Evolutionary conservation across 1,139 yeast species (phyloP), one percentile per base, ranked within the genome.

Genomic region (Blastobotrys malaysiensis): DNA sequence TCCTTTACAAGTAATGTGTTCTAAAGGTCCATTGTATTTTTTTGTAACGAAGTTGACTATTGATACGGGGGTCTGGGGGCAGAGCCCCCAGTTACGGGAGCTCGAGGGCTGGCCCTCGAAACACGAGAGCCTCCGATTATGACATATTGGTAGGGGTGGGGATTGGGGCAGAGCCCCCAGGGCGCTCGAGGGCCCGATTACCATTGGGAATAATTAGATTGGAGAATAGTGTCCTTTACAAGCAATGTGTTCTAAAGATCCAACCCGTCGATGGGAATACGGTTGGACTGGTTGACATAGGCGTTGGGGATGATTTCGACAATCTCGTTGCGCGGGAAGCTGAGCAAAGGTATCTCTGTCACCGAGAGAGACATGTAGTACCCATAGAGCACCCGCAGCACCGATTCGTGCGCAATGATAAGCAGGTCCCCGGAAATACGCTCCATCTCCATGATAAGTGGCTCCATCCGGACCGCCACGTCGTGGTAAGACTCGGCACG

Each of bases 401-500:
- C 87, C 1, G 96, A 83, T 65, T 91, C 97, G 68, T 95, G 98
- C 0, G 97, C 98, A 62, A 93, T 87, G 57, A 93, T 86, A 59
- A 93, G 75, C 26, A 95, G 80, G 69, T 90, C 97, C 22, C 95
- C 90, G 55, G 88, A 80, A 80, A 86, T 84, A 62, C 97, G 80
- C 69, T 91, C 99, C 84, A 93, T 85, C 70, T 91, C 98, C 69
- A 93, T 76, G 58, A 93, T 83, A 58, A 93, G 76, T 0, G 99
- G 97, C 70, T 95, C 99, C 71, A 95, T 82, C 62, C 96, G 84
- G 47, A 93, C 86, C 0, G 99, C 98, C 55, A 95, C 77, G 69
- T 93, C 99, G 70, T 93, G 99, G 68, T 90, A 93, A 54, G 95
- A 88, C 71, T 93, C 99, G 0, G 96, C 89, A 54, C 98, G 78